A percentile compares a stretch with the other conserved stretches of the same genome.
phyloP scores from a whole-genome alignment of 2,329 filamentous ascomycete species.

The Diaporthe destruens region DNA sequence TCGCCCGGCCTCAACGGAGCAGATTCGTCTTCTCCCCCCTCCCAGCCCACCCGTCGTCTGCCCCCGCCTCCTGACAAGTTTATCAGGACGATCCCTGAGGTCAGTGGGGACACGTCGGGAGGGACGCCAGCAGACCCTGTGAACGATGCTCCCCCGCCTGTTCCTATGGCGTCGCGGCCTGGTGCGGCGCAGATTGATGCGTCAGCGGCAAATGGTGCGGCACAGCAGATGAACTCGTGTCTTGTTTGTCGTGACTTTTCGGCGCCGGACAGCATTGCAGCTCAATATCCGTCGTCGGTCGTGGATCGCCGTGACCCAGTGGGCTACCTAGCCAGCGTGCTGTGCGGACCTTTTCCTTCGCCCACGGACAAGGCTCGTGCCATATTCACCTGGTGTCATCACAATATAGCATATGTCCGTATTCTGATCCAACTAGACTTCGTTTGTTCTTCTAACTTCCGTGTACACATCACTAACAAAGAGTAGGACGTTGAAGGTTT shows the following conservation, averaged over 20 bases:
- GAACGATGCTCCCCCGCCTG: conserved; percentile 61
- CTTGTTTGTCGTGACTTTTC: conserved; percentile 91
- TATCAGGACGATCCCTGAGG: conserved; percentile 48
- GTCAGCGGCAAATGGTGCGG: conserved; percentile 50
- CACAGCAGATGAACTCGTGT: conserved; percentile 61
- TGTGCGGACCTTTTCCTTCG: conserved; percentile 85
- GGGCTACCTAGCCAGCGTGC: conserved; percentile 79
- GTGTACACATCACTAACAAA: not conserved
- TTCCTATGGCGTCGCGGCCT: conserved; percentile 66
- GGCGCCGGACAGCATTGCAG: conserved; percentile 80
- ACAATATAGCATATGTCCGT: conserved; percentile 85
- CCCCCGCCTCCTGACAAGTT: conserved; percentile 54
- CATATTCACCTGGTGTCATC: conserved; percentile 95
- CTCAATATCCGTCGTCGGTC: conserved; percentile 78
- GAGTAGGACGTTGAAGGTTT: conserved; percentile 74
- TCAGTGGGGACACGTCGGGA: conserved; percentile 45
- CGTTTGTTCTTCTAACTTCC: not conserved
- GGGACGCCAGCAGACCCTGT: conserved; percentile 40
- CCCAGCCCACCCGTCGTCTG: conserved; percentile 53
- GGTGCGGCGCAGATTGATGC: conserved; percentile 64
- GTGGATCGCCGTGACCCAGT: conserved; percentile 76
- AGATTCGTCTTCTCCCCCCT: conserved; percentile 66
- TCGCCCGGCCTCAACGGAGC: conserved; percentile 52
- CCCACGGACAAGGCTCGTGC: conserved; percentile 90
- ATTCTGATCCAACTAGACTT: not conserved